Evolutionary conservation across 2,329 filamentous ascomycete genomes (phyloP).

Genomic region (Ophiocordyceps australis): DNA sequence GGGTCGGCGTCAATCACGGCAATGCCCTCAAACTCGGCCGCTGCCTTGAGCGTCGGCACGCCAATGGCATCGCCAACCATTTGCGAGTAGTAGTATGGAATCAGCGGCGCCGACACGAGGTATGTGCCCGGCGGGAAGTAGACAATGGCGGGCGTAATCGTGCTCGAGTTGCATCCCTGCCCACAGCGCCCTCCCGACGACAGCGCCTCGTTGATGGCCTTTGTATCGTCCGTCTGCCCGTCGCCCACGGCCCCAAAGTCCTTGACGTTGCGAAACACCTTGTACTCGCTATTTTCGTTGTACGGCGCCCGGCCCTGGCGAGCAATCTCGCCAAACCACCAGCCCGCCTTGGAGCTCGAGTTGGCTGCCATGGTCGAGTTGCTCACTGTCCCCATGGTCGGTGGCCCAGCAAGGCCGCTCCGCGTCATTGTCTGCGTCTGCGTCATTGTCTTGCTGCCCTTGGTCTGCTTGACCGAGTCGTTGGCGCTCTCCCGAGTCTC

Average conservation of each 20-base stretch:
- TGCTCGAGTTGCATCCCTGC: conserved; percentile 62
- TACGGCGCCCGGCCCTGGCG: too few species aligned
- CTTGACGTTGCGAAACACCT: conserved; percentile 1
- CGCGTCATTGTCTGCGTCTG: too few species aligned
- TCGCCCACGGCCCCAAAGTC: conserved; percentile 1
- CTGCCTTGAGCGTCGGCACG: conserved; percentile 46
- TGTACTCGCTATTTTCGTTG: too few species aligned
- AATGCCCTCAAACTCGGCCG: not conserved
- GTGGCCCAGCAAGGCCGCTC: too few species aligned
- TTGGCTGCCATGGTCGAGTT: too few species aligned
- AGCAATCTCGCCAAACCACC: too few species aligned
- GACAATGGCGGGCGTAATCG: conserved; percentile 66
- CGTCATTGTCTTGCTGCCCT: too few species aligned
- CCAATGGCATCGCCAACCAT: conserved; percentile 64
- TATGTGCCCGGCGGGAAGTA: conserved; percentile 90
- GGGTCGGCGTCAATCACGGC: conserved; percentile 4
- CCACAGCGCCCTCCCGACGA: not conserved
- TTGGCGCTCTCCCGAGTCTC: too few species aligned
- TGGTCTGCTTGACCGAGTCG: too few species aligned
- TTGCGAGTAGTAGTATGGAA: conserved; percentile 87
- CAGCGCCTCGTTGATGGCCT: conserved; percentile 1
- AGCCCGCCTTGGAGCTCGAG: too few species aligned
- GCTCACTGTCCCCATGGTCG: too few species aligned
- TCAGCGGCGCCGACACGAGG: conserved; percentile 56
- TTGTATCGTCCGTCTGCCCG: conserved; percentile 1